Evolutionary conservation across 352 stramenopile species (phyloP).

Genomic region (Pythium sukuiense): DNA sequence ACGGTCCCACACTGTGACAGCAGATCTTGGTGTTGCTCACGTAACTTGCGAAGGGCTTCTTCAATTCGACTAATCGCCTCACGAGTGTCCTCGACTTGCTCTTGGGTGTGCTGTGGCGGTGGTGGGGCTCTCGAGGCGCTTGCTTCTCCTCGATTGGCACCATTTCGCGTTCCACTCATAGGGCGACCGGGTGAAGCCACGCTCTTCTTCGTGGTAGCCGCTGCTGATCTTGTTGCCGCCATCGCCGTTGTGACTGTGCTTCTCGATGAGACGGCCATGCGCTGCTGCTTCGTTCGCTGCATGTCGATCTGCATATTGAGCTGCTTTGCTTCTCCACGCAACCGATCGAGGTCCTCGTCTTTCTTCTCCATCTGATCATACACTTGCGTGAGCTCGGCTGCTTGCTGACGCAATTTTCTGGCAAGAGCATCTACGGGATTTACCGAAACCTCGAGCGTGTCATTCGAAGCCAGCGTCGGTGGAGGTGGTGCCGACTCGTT

Average conservation of each 20-base stretch:
- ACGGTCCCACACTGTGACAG: constrained; percentile 4
- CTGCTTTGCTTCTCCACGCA: constrained; percentile 40
- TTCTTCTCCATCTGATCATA: constrained; percentile 75
- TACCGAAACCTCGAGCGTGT: constrained; percentile 17
- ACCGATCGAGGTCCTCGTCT: constrained; percentile 37
- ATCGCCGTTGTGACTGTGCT: background rate
- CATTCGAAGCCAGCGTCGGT: constrained; percentile 18
- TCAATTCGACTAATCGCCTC: constrained; percentile 37
- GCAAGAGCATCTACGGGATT: constrained; percentile 66
- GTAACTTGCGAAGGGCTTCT: constrained; percentile 41
- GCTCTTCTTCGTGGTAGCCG: background rate
- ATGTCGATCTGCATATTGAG: constrained; percentile 50
- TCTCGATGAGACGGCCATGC: constrained; percentile 5
- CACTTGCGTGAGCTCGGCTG: constrained; percentile 62
- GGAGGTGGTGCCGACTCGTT: background rate
- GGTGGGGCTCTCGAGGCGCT: background rate
- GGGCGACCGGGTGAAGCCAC: background rate
- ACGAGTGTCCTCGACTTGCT: constrained; percentile 28
- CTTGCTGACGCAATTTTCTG: constrained; percentile 75
- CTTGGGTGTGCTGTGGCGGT: background rate
- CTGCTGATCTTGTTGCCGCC: background rate
- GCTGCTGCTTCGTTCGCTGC: constrained; percentile 28
- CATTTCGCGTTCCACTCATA: background rate
- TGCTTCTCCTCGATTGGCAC: background rate
- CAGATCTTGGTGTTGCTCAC: constrained; percentile 36